Evolutionary conservation across 305 asterid genomes (phyloP).

Genomic region (Solanum chacoense): DNA sequence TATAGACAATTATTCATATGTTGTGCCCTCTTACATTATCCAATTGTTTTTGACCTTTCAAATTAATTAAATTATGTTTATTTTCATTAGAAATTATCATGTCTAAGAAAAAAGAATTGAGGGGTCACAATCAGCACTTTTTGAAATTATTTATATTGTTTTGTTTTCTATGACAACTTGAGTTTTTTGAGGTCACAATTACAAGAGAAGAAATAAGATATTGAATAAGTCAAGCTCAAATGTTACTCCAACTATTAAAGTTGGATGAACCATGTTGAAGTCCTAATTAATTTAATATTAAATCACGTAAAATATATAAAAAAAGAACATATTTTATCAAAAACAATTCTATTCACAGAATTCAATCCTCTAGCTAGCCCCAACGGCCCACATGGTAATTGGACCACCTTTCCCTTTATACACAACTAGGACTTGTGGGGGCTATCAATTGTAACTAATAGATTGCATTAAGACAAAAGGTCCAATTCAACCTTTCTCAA

Average conservation of each 20-base stretch:
- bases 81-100: not conserved
- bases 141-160: not conserved
- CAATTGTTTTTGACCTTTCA: not conserved
- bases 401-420: not conserved
- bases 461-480: not conserved
- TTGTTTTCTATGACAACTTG: not conserved
- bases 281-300: too few relatives aligned
- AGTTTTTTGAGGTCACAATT: not conserved
- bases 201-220: not conserved
- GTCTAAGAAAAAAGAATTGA: not conserved
- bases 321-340: too few relatives aligned
- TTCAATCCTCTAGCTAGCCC: not conserved
- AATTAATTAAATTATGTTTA: not conserved
- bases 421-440: not conserved
- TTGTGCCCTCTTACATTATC: not conserved
- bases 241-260: not conserved
- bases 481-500: not conserved
- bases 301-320: too few relatives aligned
- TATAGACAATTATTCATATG: not conserved
- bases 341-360: too few relatives aligned
- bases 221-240: not conserved
- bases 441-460: not conserved
- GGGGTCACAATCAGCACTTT: not conserved
- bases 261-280: not conserved
- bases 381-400: not conserved